Percentiles rank a stretch among this genome's conserved stretches.
phyloP scores from a whole-genome alignment of 208 protist species.

The Leishmania major region DNA sequence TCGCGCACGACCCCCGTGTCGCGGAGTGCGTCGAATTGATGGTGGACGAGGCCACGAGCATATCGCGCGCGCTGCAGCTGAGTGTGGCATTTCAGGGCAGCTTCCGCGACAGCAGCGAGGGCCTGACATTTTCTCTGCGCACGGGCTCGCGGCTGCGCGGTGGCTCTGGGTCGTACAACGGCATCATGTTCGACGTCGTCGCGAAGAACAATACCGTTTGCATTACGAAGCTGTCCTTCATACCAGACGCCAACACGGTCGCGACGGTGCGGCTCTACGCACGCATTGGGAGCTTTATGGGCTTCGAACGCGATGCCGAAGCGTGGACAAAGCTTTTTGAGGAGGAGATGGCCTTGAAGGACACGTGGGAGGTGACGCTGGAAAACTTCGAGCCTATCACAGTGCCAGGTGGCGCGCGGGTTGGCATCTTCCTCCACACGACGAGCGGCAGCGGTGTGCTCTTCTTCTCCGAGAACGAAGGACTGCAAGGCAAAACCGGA shows the following conservation, averaged over 20 bases:
- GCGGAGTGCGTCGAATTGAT: conserved; percentile 33
- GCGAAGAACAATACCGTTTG: conserved; percentile 67
- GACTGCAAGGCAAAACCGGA: conserved; percentile 66
- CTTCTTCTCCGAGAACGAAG: conserved; percentile 84
- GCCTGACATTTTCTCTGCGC: conserved; percentile 54
- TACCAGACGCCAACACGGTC: conserved; percentile 72
- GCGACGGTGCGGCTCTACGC: conserved; percentile 73
- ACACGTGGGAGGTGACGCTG: conserved; percentile 58
- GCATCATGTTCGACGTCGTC: conserved; percentile 93
- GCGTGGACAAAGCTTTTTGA: conserved; percentile 66
- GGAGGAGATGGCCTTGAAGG: conserved; percentile 53
- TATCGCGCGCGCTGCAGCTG: conserved; percentile 56
- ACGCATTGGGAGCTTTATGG: conserved; percentile 75
- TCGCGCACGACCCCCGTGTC: conserved; percentile 32
- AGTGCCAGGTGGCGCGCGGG: conserved; percentile 59
- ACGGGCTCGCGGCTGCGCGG: conserved; percentile 58
- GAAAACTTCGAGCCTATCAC: conserved; percentile 75
- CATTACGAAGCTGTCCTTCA: conserved; percentile 79
- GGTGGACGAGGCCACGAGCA: conserved; percentile 39
- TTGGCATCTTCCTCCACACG: conserved; percentile 86
- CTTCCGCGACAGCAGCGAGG: conserved; percentile 45
- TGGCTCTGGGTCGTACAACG: conserved; percentile 80
- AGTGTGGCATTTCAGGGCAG: conserved; percentile 57
- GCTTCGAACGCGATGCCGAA: conserved; percentile 50
- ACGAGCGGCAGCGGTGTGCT: conserved; percentile 80